Conservation (phyloP, 257 asterid genomes). For the Fraxinus quadrangulata region DNA sequence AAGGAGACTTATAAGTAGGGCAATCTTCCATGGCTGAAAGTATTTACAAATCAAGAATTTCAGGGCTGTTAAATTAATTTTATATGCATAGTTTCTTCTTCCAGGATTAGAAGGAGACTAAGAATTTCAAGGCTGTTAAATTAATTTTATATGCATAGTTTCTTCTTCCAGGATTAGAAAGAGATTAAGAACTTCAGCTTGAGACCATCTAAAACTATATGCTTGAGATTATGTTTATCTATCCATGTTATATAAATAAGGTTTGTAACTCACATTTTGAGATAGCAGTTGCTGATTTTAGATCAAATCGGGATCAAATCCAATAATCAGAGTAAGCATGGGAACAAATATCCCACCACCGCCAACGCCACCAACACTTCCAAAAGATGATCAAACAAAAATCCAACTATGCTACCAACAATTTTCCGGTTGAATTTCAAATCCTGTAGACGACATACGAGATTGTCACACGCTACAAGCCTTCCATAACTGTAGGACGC, state of each 20-base stretch:
- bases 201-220: no score
- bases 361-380: slow-evolving; percentile 97
- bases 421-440: slow-evolving; percentile 72
- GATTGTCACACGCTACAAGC: neutral
- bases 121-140: neutral
- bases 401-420: slow-evolving; percentile 78
- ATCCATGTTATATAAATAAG: neutral
- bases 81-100: no score
- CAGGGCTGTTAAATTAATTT: neutral
- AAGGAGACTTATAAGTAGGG: neutral
- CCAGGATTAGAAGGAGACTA: no score
- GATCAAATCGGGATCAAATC: slow-evolving; percentile 95
- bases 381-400: slow-evolving; percentile 88
- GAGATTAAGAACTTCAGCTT: no score
- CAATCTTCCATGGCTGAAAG: neutral
- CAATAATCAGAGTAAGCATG: slow-evolving; percentile 84
- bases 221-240: neutral
- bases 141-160: no score
- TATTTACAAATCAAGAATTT: neutral
- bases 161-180: no score
- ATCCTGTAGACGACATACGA: slow-evolving; percentile 50
- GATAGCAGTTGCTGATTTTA: slow-evolving; percentile 89
- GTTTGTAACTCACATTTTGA: slow-evolving; percentile 71
- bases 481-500: no score
- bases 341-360: slow-evolving; percentile 98